A percentile compares a stretch with the other conserved stretches of the same genome.
Conservation (phyloP, 495 filamentous ascomycete species). For the Sordaria brevicollis region DNA sequence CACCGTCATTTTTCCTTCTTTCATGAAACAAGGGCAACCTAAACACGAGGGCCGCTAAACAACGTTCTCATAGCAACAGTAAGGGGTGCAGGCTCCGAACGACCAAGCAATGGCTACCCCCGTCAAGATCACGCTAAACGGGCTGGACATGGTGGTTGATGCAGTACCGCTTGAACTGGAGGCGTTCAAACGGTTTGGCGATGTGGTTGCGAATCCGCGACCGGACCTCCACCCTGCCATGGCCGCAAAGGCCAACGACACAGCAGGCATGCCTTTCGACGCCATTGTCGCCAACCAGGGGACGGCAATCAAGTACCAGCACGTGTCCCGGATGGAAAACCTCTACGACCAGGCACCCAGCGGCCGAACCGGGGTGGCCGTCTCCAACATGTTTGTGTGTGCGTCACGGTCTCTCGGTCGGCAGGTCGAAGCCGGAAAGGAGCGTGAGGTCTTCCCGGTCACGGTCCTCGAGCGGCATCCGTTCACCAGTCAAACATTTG, state of each 20-base stretch:
- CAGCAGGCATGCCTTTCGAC: slow-evolving; percentile 25
- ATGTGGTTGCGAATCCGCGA: slow-evolving; percentile 64
- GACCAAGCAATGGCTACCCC: slow-evolving; percentile 19
- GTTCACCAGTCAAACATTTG: slow-evolving; percentile 86
- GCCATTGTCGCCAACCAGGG: slow-evolving; percentile 64
- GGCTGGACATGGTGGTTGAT: slow-evolving; percentile 22
- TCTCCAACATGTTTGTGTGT: slow-evolving; percentile 86
- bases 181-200: slow-evolving; percentile 73
- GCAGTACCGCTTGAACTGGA: slow-evolving; percentile 51
- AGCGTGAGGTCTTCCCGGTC: slow-evolving; percentile 48
- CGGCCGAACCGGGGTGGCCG: slow-evolving; percentile 43
- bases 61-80: not conserved
- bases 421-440: not conserved
- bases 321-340: slow-evolving; percentile 61
- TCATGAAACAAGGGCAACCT: not conserved
- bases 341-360: slow-evolving; percentile 58
- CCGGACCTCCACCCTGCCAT: slow-evolving; percentile 37
- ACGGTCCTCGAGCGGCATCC: slow-evolving; percentile 84
- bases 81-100: not conserved
- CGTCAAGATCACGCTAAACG: slow-evolving; percentile 7
- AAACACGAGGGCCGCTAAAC: not conserved
- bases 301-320: slow-evolving; percentile 74
- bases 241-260: slow-evolving; percentile 19
- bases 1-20: not conserved
- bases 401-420: slow-evolving; percentile 45